Base-by-base conservation (phyloP, 192 early-diverging fungal genomes). In the Rhizophagus prolifer region DNA sequence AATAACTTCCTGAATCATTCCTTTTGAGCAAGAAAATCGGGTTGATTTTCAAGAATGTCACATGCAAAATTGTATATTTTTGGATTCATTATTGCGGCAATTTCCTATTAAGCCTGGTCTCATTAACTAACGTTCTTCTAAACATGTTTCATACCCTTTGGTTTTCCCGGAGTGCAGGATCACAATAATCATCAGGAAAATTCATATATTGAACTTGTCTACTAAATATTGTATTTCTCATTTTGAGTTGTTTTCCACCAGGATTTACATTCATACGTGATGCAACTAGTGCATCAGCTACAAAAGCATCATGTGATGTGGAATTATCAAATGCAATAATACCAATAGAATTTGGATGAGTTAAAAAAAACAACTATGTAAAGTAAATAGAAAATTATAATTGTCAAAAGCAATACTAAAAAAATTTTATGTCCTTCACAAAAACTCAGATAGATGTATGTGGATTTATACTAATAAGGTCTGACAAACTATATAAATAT, bases 291-390 rank as follows among this genome's bases (percentile, higher is more conserved):
- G 76, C 76, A 68, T 81, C 77, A 9, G 60, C 2, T 41, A 65
- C 44, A 69, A 28, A 75, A 9, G 25, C 34, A 26, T 34, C 38
- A 47, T 78, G 66, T 28, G 50, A 67, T n/a, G 76, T 44, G 14
- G 47, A 10, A 68, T 78, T 81, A 41, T 81, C 77, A 64, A 81
- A 81, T 28, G 73, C 80, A 71, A 54, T 75, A 13, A 81, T 60
- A 46, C 31, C 62, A 36, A 73, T 67, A 65, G 16, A 38, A 26
- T 31, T 50, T 28, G 58, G 31, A 58, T 69, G 31, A 8, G 44
- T 30, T 61, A 31, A n/a, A n/a, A n/a, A n/a, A n/a, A n/a, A n/a
- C n/a, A n/a, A n/a, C n/a, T n/a, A n/a, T n/a, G n/a, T n/a, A n/a
- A n/a, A n/a, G n/a, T n/a, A n/a, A n/a, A n/a, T n/a, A n/a, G n/a